Evolutionary conservation across 164 flowering plant species (phyloP).

Genomic region (Magnolia kwangsiensis): DNA sequence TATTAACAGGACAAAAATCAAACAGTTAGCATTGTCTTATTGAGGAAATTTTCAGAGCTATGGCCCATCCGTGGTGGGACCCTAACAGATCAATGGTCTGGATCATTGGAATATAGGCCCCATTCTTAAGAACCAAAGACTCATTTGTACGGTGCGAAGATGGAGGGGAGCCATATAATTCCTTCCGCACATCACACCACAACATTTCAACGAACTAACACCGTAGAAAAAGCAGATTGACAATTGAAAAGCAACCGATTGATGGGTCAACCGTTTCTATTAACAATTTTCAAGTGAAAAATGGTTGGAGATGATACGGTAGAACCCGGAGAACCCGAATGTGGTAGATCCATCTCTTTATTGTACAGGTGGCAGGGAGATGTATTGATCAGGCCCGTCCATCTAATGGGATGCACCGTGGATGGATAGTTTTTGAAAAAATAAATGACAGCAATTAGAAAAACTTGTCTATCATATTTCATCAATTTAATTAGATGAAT

Average conservation of each 20-base stretch:
- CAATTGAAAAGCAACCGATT: neutral
- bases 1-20: neutral
- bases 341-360: no score
- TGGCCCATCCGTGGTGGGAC: neutral
- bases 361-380: no score
- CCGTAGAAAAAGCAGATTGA: neutral
- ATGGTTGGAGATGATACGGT: no score
- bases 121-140: neutral
- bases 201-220: neutral
- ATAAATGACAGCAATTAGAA: no score
- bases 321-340: no score
- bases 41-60: neutral
- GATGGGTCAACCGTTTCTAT: neutral
- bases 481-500: no score
- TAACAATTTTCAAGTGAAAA: no score
- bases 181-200: constrained; percentile 5
- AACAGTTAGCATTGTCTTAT: neutral
- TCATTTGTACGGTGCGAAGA: neutral
- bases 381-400: no score
- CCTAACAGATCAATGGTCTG: neutral
- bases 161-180: neutral
- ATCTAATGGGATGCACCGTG: no score
- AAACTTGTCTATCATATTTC: no score
- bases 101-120: neutral
- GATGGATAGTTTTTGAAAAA: no score